Evolutionary conservation across 805 yeast species (phyloP).

Genomic region (Hyphopichia homilentoma): DNA sequence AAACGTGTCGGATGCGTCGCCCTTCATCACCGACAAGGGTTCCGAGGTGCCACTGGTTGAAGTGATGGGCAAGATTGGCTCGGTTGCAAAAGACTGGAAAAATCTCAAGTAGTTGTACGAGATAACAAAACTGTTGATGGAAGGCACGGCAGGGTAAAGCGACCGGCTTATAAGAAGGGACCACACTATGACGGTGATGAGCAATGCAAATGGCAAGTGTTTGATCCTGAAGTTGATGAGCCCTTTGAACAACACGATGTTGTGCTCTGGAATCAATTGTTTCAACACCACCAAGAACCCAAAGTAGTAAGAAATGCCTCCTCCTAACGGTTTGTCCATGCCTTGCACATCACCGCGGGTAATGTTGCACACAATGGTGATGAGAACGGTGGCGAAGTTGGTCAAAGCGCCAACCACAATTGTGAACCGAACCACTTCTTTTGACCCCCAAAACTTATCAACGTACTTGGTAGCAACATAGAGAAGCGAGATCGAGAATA

Average conservation of each 20-base stretch:
- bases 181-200: slow-evolving; percentile 31
- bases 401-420: slow-evolving; percentile 53
- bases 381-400: slow-evolving; percentile 48
- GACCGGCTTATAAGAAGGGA: slow-evolving; percentile 28
- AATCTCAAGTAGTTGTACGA: slow-evolving; percentile 80
- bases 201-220: slow-evolving; percentile 52
- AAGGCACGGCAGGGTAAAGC: slow-evolving; percentile 53
- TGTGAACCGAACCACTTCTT: slow-evolving; percentile 49
- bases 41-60: slow-evolving; percentile 24
- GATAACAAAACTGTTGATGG: slow-evolving; percentile 55
- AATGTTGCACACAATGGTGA: slow-evolving; percentile 36
- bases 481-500: slow-evolving; percentile 35
- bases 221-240: slow-evolving; percentile 50
- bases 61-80: slow-evolving; percentile 50
- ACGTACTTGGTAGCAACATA: slow-evolving; percentile 42
- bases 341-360: slow-evolving; percentile 29
- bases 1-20: slow-evolving; percentile 91
- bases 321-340: slow-evolving; percentile 46
- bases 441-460: slow-evolving; percentile 49
- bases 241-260: slow-evolving; percentile 45
- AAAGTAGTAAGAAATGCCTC: slow-evolving; percentile 49
- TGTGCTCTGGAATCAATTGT: slow-evolving; percentile 57
- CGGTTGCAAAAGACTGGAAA: slow-evolving; percentile 55
- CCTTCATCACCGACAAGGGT: slow-evolving; percentile 41
- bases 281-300: slow-evolving; percentile 56